Percentiles rank a stretch among this genome's conserved stretches.
Conservation (phyloP, 208 protist genomes). For the Acanthamoeba castellanii region DNA sequence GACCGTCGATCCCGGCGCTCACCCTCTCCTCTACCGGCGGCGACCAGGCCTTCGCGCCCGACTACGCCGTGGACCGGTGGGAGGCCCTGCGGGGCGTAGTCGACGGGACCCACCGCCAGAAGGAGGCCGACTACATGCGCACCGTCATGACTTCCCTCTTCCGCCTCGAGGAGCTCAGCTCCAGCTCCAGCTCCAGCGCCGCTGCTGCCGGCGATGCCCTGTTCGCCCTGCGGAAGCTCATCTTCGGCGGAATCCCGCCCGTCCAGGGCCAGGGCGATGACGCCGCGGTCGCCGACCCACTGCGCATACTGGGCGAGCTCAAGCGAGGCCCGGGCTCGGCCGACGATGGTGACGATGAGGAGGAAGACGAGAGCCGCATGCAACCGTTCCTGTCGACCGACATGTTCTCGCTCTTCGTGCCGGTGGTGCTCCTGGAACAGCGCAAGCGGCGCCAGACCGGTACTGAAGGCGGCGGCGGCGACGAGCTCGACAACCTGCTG, state of each 20-base stretch:
- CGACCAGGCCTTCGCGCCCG: not conserved
- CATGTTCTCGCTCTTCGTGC: not conserved
- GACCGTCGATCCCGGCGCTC: not conserved
- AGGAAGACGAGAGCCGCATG: not conserved
- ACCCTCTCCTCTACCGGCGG: not conserved
- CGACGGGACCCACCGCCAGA: not conserved
- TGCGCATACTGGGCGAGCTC: not conserved
- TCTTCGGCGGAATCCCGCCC: not conserved
- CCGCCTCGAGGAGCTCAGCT: not conserved
- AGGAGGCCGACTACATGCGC: conserved; percentile 22
- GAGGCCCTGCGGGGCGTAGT: not conserved
- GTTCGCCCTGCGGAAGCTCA: not conserved
- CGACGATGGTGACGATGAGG: not conserved
- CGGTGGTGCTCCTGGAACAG: not conserved
- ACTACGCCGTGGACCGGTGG: conserved; percentile 50
- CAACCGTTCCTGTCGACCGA: not conserved
- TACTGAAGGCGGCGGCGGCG: not conserved
- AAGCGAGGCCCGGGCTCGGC: not conserved
- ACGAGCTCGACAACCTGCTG: not conserved
- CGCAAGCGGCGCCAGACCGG: not conserved
- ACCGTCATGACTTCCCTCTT: conserved; percentile 16
- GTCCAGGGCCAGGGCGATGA: not conserved
- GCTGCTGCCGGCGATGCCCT: not conserved
- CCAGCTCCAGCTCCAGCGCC: not conserved
- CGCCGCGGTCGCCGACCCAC: not conserved